Evolutionary conservation across 83 land plant genomes (phyloP).

Genomic region (Thuja plicata): DNA sequence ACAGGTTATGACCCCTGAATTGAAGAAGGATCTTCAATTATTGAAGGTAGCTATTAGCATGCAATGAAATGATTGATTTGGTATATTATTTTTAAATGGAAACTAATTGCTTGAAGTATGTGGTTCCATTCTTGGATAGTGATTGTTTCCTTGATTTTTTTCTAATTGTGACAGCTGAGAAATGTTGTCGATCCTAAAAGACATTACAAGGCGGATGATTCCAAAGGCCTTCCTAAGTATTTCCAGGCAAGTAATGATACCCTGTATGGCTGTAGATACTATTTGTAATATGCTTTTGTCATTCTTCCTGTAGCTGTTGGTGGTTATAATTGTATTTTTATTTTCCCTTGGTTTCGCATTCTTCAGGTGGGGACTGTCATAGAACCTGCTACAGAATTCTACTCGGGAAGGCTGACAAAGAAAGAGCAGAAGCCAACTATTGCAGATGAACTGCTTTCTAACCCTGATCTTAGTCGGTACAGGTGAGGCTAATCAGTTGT

Average conservation of each 20-base stretch:
- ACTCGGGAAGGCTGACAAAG: constrained; percentile 79
- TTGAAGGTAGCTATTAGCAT: constrained; percentile 51
- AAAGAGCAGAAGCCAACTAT: constrained; percentile 57
- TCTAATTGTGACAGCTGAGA: constrained; percentile 53
- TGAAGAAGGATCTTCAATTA: constrained; percentile 81
- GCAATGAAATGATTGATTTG: neutral
- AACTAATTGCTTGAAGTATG: neutral
- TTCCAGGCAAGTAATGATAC: constrained; percentile 67
- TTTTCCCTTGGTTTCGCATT: neutral
- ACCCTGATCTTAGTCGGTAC: constrained; percentile 41
- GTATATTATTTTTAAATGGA: neutral
- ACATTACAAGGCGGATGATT: constrained; percentile 84
- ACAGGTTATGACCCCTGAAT: constrained; percentile 72
- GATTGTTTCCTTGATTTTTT: neutral
- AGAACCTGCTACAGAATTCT: constrained; percentile 82
- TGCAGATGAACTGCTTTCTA: constrained; percentile 86
- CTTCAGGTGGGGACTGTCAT: constrained; percentile 87
- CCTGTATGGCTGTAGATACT: neutral
- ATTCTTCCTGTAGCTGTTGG: neutral
- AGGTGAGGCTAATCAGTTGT: constrained; percentile 44
- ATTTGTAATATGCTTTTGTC: neutral
- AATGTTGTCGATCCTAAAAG: constrained; percentile 87
- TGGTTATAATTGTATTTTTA: neutral
- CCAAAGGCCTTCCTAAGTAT: constrained; percentile 82
- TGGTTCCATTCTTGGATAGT: neutral